phyloP scores from a whole-genome alignment of 768 basidiomycete species.

The Stropharia rugosoannulata region DNA sequence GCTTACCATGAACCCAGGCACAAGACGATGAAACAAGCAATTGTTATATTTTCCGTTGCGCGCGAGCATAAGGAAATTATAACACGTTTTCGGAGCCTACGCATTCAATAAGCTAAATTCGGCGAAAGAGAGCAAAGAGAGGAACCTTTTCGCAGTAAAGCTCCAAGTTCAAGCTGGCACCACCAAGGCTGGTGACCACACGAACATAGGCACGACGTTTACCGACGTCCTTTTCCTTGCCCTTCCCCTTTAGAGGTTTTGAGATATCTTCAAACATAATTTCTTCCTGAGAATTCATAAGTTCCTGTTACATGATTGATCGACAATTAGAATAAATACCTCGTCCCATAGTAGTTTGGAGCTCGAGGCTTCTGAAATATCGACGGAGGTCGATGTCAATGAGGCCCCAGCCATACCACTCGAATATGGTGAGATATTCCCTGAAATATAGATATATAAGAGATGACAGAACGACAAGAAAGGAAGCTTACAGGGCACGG shows the following conservation, averaged over 20 bases:
- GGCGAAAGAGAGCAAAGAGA: background rate
- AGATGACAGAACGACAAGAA: background rate
- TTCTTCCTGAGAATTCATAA: constrained; percentile 62
- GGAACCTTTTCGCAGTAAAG: constrained; percentile 85
- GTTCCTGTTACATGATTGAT: background rate
- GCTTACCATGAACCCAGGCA: constrained; percentile 93
- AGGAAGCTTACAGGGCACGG: constrained; percentile 43
- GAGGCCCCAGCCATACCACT: constrained; percentile 90
- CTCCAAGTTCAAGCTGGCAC: constrained; percentile 78
- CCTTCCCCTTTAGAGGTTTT: constrained; percentile 77
- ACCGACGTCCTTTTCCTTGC: constrained; percentile 91
- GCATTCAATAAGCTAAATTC: background rate
- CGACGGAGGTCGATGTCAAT: constrained; percentile 89
- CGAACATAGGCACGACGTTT: constrained; percentile 93
- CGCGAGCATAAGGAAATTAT: constrained; percentile 96
- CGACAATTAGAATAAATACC: constrained; percentile 32
- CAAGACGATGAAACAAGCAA: constrained; percentile 87
- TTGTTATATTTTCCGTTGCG: constrained; percentile 88
- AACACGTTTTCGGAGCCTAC: constrained; percentile 96
- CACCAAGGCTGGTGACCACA: constrained; percentile 92
- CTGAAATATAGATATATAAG: constrained; percentile 32
- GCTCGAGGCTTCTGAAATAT: constrained; percentile 58
- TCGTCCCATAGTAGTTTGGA: constrained; percentile 96
- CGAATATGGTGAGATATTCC: constrained; percentile 91
- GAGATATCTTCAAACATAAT: constrained; percentile 96